Base-by-base conservation (phyloP, 2,329 filamentous ascomycete genomes). In the Westerdykella aurantiaca region DNA sequence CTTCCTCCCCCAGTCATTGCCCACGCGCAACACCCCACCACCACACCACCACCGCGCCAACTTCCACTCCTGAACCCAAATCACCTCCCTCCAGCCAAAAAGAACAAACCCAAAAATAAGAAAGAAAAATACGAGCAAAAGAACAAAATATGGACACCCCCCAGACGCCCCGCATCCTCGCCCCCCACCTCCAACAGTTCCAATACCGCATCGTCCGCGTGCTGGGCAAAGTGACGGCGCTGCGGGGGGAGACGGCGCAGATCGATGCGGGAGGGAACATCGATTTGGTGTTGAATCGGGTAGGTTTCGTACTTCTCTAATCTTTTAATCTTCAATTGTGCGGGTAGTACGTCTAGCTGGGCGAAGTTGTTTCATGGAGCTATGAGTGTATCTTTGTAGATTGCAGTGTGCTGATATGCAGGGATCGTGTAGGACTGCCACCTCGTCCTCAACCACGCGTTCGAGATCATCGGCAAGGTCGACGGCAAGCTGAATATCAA, bases 381-480 rank as follows among this genome's bases (percentile, higher is more conserved):
- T n/a, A n/a, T n/a, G n/a, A n/a, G n/a, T n/a, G n/a, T n/a, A n/a
- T n/a, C n/a, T n/a, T n/a, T n/a, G n/a, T n/a, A n/a, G n/a, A n/a
- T n/a, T 16, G 16, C 7, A 12, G 7, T 3, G 3, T 13, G 33
- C 37, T 38, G 12, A 38, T 38, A 25, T 6, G 6, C 12, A 38
- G 9, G 13, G 6, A 7, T 5, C 7, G 16, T 18, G 34, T 39
- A 89, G 86, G 85, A 90, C 47, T 72, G 79, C 1, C 85, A 88
- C 56, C 78, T 90, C 17, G 73, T 77, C 18, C 75, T 81, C 41
- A 82, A 83, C 39, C 84, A 87, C 60, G 82, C 78, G 7, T 83
- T 82, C 9, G 86, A 93, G 60, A 71, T 93, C 50, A 85, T 91
- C 49, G 87, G 86, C 52, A 90, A 88, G 65, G 86, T 93, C 38